Evolutionary conservation across 768 basidiomycete species (phyloP), one percentile per base, ranked within the genome.

Genomic region (Pleurotus salmoneostramineus): DNA sequence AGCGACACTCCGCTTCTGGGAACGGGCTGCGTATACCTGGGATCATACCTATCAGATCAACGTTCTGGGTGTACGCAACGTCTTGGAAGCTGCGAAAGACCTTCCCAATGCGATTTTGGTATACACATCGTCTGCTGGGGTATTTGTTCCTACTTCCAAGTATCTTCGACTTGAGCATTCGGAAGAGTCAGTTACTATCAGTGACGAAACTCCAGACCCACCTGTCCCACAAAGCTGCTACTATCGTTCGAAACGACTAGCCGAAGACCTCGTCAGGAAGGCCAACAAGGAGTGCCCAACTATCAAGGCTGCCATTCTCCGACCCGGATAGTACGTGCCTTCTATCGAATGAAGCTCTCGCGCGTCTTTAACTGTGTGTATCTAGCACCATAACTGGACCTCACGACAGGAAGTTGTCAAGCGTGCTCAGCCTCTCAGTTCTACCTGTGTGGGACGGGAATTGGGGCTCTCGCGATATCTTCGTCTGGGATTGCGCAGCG

Each of bases 1-100:
- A 4, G 81, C 83, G 5, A 77, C 69, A 48, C 83, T 84, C 58
- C 80, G 80, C 14, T 84, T 82, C 65, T 84, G 77, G 67, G 83
- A 84, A 62, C 77, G 79, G n/a, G 65, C 72, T 3, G n/a, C 68
- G 0, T 68, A 65, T 3, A 72, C 84, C 12, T 72, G 79, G 56
- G 58, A 66, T 21, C 72, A 73, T 27, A 83, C 83, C 7, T 74
- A 73, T 55, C 68, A 68, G 34, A 74, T 84, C 42, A 84, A 84
- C 61, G 71, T 82, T 6, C 56, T 61, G 5, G 83, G 83, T 0
- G 79, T 79, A 17, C 60, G 69, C 60, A 83, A 84, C 62, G 67
- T 84, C 17, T 64, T 83, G 52, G 69, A 73, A 3, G 78, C 77
- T 0, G 76, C 72, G 8, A 76, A 75, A 44, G 68, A 67, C 12